Base-by-base conservation (phyloP, 495 filamentous ascomycete genomes). In the Parmelia sp. region DNA sequence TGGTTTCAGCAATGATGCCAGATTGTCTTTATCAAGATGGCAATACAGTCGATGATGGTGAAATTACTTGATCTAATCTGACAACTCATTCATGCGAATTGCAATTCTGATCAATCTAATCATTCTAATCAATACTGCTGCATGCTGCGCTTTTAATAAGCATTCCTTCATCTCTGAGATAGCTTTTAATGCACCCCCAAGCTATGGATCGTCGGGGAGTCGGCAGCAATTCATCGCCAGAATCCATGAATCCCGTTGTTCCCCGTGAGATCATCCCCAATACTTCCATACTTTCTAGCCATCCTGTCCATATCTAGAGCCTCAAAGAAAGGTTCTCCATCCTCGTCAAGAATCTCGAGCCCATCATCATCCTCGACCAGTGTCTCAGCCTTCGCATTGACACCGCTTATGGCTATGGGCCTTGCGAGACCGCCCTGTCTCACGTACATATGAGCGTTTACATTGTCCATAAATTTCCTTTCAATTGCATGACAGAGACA, bases 1-100 rank as follows among this genome's bases (percentile, higher is more conserved):
- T 71, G 75, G 79, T 78, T 80, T 80, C 77, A 75, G 74, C 70
- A 68, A 39, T 40, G 39, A 64, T 65, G 57, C 35, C 51, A 58
- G 58, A 55, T 55, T 39, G 25, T 35, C 55, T 47, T 51, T 45
- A 31, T 51, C 53, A 37, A 17, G 39, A 58, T 57, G 27, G 61
- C 53, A 42, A 57, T 44, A 53, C 66, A 68, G 67, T 77, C 72
- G 69, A 63, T 82, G 80, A 79, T 62, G 77, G 77, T 60, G 66
- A 77, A 79, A 77, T 77, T 71, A 81, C 80, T 83, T 83, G 80
- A 83, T 83, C 80, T 83, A 83, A 83, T 83, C 80, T 80, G 80
- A 83, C 69, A 69, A 66, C 67, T 51, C 44, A 14, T 23, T 21
- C 6, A 10, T 12, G 2, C 17, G 15, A 33, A 29, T 17, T 33